Base-by-base conservation (phyloP, 257 asterid genomes). In the Ligustrum vulgare region DNA sequence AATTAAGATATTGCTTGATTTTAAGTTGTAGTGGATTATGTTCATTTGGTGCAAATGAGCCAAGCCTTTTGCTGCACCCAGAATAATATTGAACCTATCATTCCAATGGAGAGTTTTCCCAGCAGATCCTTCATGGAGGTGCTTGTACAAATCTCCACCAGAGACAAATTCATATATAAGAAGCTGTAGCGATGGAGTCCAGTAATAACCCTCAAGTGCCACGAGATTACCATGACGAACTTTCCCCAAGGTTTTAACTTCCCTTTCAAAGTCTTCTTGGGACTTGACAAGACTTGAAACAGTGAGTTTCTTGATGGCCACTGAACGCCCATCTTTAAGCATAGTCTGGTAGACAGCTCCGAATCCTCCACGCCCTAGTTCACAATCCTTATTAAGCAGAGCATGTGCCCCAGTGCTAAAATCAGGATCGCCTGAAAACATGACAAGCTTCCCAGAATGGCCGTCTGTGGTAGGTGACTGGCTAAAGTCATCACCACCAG, bases 321-420 rank as follows among this genome's bases (percentile, higher is more conserved):
- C 95, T 7, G 91, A 77, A 22, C 82, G 90, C 13, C 97, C 98
- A 31, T 91, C 96, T 79, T 85, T 81, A 23, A 93, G 95, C 73
- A 77, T 82, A 20, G 98, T 87, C 20, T 87, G 86, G 78, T 93
- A 93, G 60, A 93, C 98, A 0, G 97, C 87, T 60, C 98, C 97
- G 41, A 93, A 93, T 73, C 98, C 98, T 39, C 98, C 98, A 0
- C 93, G 95, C 8, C 98, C 98, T 37, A 93, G 91, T 69, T 93
- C 98, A 70, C 96, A 88, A 73, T 93, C 97, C 85, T 90, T 93
- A 80, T 86, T 90, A 69, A 93, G 97, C 74, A 91, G 89, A 62
- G 93, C 90, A 49, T 88, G 96, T 5, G 98, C 84, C 33, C 98
- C 97, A 1, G 90, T 82, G 76, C 91, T 84, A 72, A 93, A 91